Evolutionary conservation across 345 rosid genomes (phyloP).

Genomic region (Citrus sp.): DNA sequence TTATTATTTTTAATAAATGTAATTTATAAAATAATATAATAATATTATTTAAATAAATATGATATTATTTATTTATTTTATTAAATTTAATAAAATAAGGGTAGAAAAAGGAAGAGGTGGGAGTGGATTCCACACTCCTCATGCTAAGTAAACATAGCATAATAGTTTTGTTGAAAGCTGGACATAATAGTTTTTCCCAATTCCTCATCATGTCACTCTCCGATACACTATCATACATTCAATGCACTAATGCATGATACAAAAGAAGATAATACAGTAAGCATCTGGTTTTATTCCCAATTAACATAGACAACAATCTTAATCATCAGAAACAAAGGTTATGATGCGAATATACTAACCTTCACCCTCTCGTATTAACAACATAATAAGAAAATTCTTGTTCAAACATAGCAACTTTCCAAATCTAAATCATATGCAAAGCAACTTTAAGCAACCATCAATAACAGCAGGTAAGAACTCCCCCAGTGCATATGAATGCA

Average conservation of each 20-base stretch:
- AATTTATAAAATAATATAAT: no score
- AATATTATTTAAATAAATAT: no score
- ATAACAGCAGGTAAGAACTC: neutral
- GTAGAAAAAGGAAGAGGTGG: no score
- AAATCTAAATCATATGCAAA: neutral
- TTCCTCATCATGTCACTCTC: neutral
- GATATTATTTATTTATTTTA: no score
- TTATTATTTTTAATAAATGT: no score
- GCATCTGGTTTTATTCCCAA: neutral
- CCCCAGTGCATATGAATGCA: neutral
- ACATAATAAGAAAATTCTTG: neutral
- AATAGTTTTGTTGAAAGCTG: neutral
- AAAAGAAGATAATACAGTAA: neutral
- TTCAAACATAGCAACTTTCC: neutral
- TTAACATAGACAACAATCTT: no score
- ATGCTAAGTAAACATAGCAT: no score
- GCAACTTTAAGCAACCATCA: neutral
- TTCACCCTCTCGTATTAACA: neutral
- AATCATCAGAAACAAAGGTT: no score
- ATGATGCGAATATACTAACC: neutral
- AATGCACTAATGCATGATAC: neutral
- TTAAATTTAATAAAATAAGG: no score
- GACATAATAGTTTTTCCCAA: neutral
- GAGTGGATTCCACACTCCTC: no score
- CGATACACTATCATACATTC: neutral